Base-by-base conservation (phyloP, 1,284 basidiomycete genomes). In the Cryptococcus deneoformans region DNA sequence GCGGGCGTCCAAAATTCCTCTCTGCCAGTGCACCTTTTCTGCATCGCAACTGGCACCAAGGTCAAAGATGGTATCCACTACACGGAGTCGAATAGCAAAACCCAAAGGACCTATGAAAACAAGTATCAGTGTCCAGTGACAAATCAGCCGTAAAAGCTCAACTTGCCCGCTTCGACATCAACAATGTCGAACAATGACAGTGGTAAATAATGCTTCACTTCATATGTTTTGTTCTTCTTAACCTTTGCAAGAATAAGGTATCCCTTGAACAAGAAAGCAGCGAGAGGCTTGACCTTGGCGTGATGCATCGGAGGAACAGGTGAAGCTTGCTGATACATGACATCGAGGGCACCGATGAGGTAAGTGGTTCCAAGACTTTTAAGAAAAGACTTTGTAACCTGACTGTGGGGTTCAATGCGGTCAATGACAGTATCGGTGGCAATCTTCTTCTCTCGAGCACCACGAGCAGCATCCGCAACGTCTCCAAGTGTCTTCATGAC, bases 181-280 rank as follows among this genome's bases (percentile, higher is more conserved):
- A 83, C 79, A 46, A 92, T 67, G 55, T 87, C 84, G 62, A 89
- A 89, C 36, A 84, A 84, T 52, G 81, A 80, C 45, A 95, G 78
- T 43, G 86, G 84, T 66, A 96, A 87, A 88, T 90, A 96, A 71
- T 93, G 88, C 57, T 83, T 84, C 9, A 90, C 86, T 68, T 94
- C 91, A 70, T 95, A 96, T 29, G 81, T 80, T 72, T 84, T 88
- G 47, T 85, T 82, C 77, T 90, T 92, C 63, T 82, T 80, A 52
- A 92, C 86, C 79, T 95, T 96, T 66, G 86, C 89, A 37, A 97
- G 79, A 44, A 95, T 82, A 49, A 96, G 77, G 72, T 92, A 95
- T 12, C 90, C 90, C 10, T 83, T 79, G 70, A 92, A 97, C 48
- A 97, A 79, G 73, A 96, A 94, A 9, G 88, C 89, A 40, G 89